Conservation (phyloP, 805 yeast genomes). For the Monosporozyma siamensis region DNA sequence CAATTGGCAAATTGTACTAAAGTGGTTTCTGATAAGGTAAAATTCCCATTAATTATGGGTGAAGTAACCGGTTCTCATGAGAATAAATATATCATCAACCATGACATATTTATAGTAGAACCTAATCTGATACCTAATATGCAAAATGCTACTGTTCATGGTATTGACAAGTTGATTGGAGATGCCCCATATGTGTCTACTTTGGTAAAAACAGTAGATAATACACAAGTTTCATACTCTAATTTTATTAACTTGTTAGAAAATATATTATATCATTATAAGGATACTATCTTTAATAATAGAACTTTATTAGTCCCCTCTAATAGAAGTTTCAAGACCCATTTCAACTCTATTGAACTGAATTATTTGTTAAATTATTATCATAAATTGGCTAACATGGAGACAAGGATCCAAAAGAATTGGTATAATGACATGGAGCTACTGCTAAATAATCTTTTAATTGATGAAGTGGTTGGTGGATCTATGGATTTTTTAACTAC, state of each 20-base stretch:
- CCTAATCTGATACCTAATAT: constrained; percentile 49
- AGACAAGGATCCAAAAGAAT: constrained; percentile 6
- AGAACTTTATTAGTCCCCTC: constrained; percentile 40
- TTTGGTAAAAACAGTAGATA: constrained; percentile 7
- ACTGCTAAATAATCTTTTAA: constrained; percentile 26
- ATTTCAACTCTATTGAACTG: constrained; percentile 36
- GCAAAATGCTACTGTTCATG: constrained; percentile 60
- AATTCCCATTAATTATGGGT: constrained; percentile 14
- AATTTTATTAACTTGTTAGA: not conserved
- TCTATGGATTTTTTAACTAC: constrained; percentile 6
- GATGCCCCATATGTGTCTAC: constrained; percentile 30
- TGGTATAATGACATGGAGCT: constrained; percentile 17
- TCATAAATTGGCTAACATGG: constrained; percentile 7
- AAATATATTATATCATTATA: not conserved
- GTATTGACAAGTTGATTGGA: constrained; percentile 32
- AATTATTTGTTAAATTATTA: constrained; percentile 33
- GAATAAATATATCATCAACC: constrained; percentile 7
- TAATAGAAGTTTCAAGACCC: constrained; percentile 30
- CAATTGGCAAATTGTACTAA: constrained; percentile 9
- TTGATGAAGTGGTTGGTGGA: constrained; percentile 42
- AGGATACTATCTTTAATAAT: constrained; percentile 10
- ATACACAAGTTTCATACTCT: not conserved
- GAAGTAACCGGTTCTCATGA: constrained; percentile 6
- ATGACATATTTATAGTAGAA: constrained; percentile 38
- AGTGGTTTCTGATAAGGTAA: constrained; percentile 11